A percentile compares a stretch with the other conserved stretches of the same genome.
These are phyloP conservation scores for Pyrenophora teres DNA, from an alignment of 2,329 filamentous ascomycete species.

Conservation along the genomic window DNA sequence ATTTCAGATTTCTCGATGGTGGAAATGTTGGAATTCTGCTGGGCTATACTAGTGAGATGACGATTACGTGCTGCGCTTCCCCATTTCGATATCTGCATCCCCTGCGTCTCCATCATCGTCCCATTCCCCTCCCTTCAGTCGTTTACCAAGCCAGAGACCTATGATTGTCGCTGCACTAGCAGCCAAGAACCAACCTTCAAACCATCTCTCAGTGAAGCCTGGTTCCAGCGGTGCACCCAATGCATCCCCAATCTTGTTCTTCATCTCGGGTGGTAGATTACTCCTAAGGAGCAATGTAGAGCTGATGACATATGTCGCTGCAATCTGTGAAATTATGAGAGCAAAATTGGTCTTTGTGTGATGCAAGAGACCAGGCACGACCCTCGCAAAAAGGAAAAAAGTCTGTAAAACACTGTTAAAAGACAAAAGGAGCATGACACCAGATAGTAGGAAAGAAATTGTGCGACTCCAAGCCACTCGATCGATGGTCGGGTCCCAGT, in stretches of 20 bases:
- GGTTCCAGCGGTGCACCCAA: slow-evolving; percentile 76
- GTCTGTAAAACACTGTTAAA: slow-evolving; percentile 86
- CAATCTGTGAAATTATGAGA: slow-evolving; percentile 77
- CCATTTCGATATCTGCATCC: slow-evolving; percentile 68
- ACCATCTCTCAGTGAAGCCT: slow-evolving; percentile 78
- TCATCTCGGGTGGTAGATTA: slow-evolving; percentile 77
- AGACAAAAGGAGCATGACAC: slow-evolving; percentile 79
- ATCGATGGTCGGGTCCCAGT: slow-evolving; percentile 83
- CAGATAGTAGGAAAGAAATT: slow-evolving; percentile 81
- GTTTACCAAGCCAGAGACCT: slow-evolving; percentile 76
- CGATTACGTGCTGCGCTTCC: slow-evolving; percentile 63
- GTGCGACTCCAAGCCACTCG: slow-evolving; percentile 82
- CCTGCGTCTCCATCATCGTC: slow-evolving; percentile 45
- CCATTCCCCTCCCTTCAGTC: slow-evolving; percentile 54
- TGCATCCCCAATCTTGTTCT: slow-evolving; percentile 76
- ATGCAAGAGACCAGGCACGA: slow-evolving; percentile 71
- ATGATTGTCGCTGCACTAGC: slow-evolving; percentile 68
- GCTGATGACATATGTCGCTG: slow-evolving; percentile 83
- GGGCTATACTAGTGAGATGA: background rate
- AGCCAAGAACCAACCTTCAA: slow-evolving; percentile 82
- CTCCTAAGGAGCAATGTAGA: slow-evolving; percentile 76
- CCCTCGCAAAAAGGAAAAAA: slow-evolving; percentile 77
- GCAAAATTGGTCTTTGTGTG: slow-evolving; percentile 79
- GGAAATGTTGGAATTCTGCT: background rate
- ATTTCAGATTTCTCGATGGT: background rate